Evolutionary conservation across 2,329 filamentous ascomycete species (phyloP), one percentile per base, ranked within the genome.

Genomic region (Fragosphaeria purpurea): DNA sequence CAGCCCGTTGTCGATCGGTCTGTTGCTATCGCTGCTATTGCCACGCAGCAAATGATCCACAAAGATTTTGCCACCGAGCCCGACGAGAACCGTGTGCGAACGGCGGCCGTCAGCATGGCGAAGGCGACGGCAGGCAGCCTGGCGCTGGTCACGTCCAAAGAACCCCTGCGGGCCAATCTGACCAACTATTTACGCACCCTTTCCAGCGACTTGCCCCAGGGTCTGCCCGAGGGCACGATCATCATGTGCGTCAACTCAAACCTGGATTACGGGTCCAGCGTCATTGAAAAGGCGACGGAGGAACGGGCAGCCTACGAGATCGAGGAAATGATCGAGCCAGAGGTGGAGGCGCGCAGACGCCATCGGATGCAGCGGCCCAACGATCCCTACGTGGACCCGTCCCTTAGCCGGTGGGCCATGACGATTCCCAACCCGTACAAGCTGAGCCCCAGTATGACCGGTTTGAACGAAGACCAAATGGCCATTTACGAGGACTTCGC

Each of bases 161-260:
- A 98, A 65, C 93, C 93, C 12, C 75, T 98, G 12, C 83, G 93
- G 54, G 93, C 94, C 66, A 97, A 94, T 69, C 95, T 98, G 67
- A 94, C 86, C 49, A 98, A 97, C 68, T 95, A 97, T 63, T 89
- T 98, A 65, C 85, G 93, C 48, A 75, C 75, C 46, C 66, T 83
- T n/a, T 76, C 80, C 4, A 72, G 69, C 46, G 80, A 83, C 39
- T 77, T 95, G 39, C 82, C 88, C 49, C 85, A 88, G 48, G 86
- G 87, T 12, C 77, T 98, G 55, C 88, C 93, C 0, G 93, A 98
- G 68, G 93, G 93, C 6, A 87, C 93, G 35, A 93, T 98, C 54
- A 80, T 97, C 51, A 96, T 98, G 88, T 97, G 94, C 67, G 91
- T 98, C 54, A 98, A 97, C 65, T 91, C 94, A 57, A 98, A 98